A percentile compares a stretch with the other conserved stretches of the same genome.
phyloP scores from a whole-genome alignment of 495 filamentous ascomycete species.

The Lophiotrema nucula region DNA sequence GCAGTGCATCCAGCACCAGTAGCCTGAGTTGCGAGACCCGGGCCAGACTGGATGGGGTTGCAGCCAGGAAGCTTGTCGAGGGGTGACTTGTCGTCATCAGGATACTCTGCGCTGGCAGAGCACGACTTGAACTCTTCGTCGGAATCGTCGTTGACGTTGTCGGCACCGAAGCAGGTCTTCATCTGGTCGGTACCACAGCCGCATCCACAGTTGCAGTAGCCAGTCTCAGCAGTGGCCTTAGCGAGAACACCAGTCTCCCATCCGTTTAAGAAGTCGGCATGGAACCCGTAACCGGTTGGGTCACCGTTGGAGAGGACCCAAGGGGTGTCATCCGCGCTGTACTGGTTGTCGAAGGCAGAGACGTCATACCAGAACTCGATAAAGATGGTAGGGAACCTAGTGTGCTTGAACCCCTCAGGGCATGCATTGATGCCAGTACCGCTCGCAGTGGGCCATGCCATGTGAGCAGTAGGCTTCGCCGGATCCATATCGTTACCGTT shows the following conservation, averaged over 20 bases:
- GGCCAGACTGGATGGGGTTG: slow-evolving; percentile 31
- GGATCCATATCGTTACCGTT: slow-evolving; percentile 30
- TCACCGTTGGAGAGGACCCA: slow-evolving; percentile 32
- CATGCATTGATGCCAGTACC: slow-evolving; percentile 22
- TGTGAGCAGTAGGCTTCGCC: slow-evolving; percentile 20
- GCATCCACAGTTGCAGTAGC: slow-evolving; percentile 32
- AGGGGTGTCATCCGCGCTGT: slow-evolving; percentile 19
- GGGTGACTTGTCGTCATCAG: background rate
- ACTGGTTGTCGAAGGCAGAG: slow-evolving; percentile 26
- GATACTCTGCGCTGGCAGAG: slow-evolving; percentile 14
- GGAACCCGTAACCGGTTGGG: slow-evolving; percentile 32
- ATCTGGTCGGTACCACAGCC: slow-evolving; percentile 29
- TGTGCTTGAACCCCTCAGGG: slow-evolving; percentile 12
- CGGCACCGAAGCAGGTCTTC: slow-evolving; percentile 29
- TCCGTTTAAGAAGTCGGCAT: slow-evolving; percentile 34
- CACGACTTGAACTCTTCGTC: slow-evolving; percentile 22
- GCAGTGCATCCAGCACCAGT: slow-evolving; percentile 24
- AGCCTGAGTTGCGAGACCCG: slow-evolving; percentile 20
- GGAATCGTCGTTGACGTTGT: slow-evolving; percentile 30
- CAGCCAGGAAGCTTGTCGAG: slow-evolving; percentile 31
- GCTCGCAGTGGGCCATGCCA: slow-evolving; percentile 24
- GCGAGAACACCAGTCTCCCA: slow-evolving; percentile 32
- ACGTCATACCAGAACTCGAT: slow-evolving; percentile 36
- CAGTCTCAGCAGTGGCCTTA: slow-evolving; percentile 24
- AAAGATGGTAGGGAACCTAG: slow-evolving; percentile 32